Conservation (phyloP, 495 filamentous ascomycete species). For the Penicillium simplicissimum region DNA sequence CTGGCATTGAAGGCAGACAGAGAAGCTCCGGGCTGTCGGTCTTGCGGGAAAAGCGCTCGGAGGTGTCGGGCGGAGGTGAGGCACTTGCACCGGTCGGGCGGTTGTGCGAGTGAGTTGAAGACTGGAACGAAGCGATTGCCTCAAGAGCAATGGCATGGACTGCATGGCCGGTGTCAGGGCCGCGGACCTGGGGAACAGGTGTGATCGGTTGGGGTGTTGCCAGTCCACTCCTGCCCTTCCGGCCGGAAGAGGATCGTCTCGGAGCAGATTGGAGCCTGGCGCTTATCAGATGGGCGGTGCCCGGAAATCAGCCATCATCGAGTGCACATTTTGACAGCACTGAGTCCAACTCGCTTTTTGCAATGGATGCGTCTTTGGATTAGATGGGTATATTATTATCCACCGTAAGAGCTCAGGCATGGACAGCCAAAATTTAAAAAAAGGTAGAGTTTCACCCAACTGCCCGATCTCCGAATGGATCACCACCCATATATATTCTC, state of each 20-base stretch:
- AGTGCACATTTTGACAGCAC: no score
- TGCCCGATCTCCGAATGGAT: no score
- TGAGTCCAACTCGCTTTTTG: no score
- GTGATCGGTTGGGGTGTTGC: conserved; percentile 9
- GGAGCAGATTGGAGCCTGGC: neutral
- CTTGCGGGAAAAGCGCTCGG: conserved; percentile 26
- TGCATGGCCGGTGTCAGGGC: conserved; percentile 42
- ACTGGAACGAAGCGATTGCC: conserved; percentile 40
- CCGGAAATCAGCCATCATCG: neutral
- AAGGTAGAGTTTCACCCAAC: no score
- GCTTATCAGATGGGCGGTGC: conserved; percentile 22
- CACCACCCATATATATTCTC: no score
- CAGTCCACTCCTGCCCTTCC: neutral
- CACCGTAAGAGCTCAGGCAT: no score
- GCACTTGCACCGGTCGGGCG: conserved; percentile 16
- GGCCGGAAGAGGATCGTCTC: conserved; percentile 2
- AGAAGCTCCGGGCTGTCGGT: conserved; percentile 34
- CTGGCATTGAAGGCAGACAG: conserved; percentile 43
- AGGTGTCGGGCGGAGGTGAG: conserved; percentile 26
- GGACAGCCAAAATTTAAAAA: no score
- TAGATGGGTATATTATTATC: no score
- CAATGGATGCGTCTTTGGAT: no score
- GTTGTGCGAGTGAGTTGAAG: conserved; percentile 28
- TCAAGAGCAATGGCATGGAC: conserved; percentile 43
- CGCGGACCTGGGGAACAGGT: conserved; percentile 21